Evolutionary conservation across 2,329 filamentous ascomycete genomes (phyloP).

Genomic region (Pseudopyricularia cyperi): DNA sequence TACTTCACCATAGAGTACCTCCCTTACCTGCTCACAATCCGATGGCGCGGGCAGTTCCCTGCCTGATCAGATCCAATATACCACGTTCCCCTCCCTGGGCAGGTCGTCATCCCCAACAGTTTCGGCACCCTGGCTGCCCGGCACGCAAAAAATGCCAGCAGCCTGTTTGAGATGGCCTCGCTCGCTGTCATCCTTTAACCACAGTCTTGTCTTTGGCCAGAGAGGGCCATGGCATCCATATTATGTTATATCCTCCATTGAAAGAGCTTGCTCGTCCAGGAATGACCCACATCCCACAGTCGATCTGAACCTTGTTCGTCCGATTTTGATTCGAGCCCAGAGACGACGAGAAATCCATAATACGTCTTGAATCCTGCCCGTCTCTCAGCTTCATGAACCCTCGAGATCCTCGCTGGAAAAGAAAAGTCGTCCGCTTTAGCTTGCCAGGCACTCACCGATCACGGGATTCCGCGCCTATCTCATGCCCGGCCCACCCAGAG

Average conservation of each 20-base stretch:
- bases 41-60: background rate
- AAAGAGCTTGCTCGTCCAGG: too few species aligned
- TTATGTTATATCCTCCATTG: too few species aligned
- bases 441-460: background rate
- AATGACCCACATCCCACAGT: too few species aligned
- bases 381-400: background rate
- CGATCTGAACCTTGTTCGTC: too few species aligned
- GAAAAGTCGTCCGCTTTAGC: background rate
- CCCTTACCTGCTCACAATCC: background rate
- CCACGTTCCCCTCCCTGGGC: background rate
- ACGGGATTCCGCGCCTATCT: slow-evolving; percentile 3
- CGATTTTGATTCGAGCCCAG: too few species aligned
- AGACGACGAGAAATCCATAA: too few species aligned
- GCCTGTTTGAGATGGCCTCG: too few species aligned
- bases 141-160: background rate
- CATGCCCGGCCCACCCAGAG: background rate
- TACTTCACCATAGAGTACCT: background rate
- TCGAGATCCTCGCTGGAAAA: background rate
- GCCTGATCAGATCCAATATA: background rate
- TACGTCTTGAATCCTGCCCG: background rate
- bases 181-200: too few species aligned
- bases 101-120: background rate
- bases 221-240: too few species aligned
- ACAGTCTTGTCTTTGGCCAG: too few species aligned
- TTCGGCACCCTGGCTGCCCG: background rate